phyloP scores from a whole-genome alignment of 1,284 basidiomycete species.

The Cryptococcus floricola region DNA sequence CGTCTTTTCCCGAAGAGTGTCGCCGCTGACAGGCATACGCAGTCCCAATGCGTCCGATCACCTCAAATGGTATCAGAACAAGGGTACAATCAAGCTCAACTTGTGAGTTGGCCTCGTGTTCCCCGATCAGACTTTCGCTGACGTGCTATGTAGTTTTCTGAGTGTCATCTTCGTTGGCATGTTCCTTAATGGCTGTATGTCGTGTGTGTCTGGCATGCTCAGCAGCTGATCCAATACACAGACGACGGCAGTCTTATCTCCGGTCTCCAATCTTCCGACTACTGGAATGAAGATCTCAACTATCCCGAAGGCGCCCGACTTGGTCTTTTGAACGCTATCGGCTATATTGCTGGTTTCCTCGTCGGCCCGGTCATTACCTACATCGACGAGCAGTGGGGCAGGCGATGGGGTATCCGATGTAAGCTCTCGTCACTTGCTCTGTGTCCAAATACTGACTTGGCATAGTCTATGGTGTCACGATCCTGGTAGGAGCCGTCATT shows the following conservation, averaged over 20 bases:
- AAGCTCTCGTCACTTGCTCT: constrained; percentile 8
- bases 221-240: constrained; percentile 6
- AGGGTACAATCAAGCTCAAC: constrained; percentile 49
- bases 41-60: constrained; percentile 46
- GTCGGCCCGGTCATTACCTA: constrained; percentile 47
- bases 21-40: not conserved
- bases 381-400: constrained; percentile 45
- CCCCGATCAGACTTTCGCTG: not conserved
- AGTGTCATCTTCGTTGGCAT: constrained; percentile 50
- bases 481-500: constrained; percentile 45
- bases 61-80: constrained; percentile 46
- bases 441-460: not conserved
- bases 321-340: constrained; percentile 47
- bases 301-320: constrained; percentile 32
- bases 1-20: not conserved
- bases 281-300: constrained; percentile 47
- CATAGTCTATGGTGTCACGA: constrained; percentile 47
- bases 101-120: constrained; percentile 34
- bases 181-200: constrained; percentile 49
- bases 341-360: constrained; percentile 42
- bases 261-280: constrained; percentile 46
- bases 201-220: not conserved
- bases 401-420: constrained; percentile 50
- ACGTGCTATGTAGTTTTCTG: constrained; percentile 36
- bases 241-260: constrained; percentile 49